phyloP scores from a whole-genome alignment of 768 basidiomycete species.

The Leccinum arenicola region DNA sequence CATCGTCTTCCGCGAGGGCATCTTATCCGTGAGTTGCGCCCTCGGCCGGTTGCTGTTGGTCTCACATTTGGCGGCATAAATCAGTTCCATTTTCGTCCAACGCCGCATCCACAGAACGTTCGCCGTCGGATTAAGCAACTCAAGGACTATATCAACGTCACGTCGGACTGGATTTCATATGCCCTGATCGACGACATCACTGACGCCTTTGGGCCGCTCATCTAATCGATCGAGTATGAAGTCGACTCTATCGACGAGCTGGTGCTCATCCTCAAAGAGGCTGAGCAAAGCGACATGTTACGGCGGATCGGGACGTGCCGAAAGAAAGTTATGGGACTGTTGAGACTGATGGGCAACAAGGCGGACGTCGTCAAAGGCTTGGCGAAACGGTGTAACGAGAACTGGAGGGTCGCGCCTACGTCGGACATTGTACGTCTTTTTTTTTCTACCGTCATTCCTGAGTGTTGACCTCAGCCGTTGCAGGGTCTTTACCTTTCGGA shows the following conservation, averaged over 20 bases:
- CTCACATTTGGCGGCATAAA: background rate
- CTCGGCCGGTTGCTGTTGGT: background rate
- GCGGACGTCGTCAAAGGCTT: slow-evolving; percentile 99
- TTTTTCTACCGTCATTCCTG: background rate
- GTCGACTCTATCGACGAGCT: slow-evolving; percentile 99
- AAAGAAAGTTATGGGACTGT: slow-evolving; percentile 98
- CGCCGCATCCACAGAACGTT: slow-evolving; percentile 97
- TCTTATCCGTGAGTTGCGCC: slow-evolving; percentile 70
- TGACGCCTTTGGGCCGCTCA: slow-evolving; percentile 97
- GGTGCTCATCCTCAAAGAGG: slow-evolving; percentile 83
- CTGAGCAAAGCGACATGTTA: slow-evolving; percentile 91
- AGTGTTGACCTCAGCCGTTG: background rate
- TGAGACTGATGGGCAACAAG: slow-evolving; percentile 98
- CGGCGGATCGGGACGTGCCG: slow-evolving; percentile 95
- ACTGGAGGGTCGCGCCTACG: slow-evolving; percentile 97
- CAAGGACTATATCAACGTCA: slow-evolving; percentile 98
- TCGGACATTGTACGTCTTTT: slow-evolving; percentile 78
- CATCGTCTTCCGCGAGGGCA: slow-evolving; percentile 97
- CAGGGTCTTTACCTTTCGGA: slow-evolving; percentile 94
- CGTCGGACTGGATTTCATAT: slow-evolving; percentile 99
- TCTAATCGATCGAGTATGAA: slow-evolving; percentile 98
- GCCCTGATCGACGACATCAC: slow-evolving; percentile 99
- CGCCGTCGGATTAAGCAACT: slow-evolving; percentile 97
- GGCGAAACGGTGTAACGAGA: slow-evolving; percentile 97
- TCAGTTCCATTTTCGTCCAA: slow-evolving; percentile 96